Evolutionary conservation across 768 basidiomycete species (phyloP), one percentile per base, ranked within the genome.

Genomic region (Amanita subjunquillea): DNA sequence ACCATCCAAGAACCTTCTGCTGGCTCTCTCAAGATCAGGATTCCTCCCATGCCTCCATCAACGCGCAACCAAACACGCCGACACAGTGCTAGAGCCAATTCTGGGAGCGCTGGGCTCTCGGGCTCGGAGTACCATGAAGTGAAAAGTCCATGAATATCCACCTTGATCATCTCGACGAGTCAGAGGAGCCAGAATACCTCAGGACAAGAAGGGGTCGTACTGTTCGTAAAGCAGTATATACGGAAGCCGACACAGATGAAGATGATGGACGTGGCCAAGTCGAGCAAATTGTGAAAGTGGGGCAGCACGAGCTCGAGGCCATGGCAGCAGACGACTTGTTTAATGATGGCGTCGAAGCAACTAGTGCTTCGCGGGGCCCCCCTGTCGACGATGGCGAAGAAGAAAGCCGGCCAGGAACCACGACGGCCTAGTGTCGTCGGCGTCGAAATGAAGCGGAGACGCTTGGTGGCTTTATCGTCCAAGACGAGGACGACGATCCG

Each of bases 101-200:
- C 70, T 12, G 63, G 62, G 22, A 63, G 67, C 39, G 52, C 53
- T 2, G 68, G 64, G 0, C 64, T 68, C 17, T 76, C 74, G 45
- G 75, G 74, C 17, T 77, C 76, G 3, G 75, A 76, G 59, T 79
- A 78, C 59, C 68, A 72, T 52, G 72, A 67, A 75, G 74, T 51
- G 76, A 76, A 47, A 72, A 71, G 57, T 74, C 72, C 3, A 64
- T 69, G 50, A 65, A 69, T 41, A 59, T 60, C 49, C 65, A 63
- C 7, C 56, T 56, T 17, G 64, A 63, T 45, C 60, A 58, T n/a
- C 60, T 60, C 13, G 57, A 62, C 23, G 60, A 59, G 15, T 56
- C 51, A 20, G 66, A 67, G 9, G 70, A 73, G 32, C 59, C 63
- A 34, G 49, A 64, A 8, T 61, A 63, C 47, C 58, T 56, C 2